Evolutionary conservation across 2,329 filamentous ascomycete species (phyloP), one percentile per base, ranked within the genome.

Genomic region (Colletotrichum lentis): DNA sequence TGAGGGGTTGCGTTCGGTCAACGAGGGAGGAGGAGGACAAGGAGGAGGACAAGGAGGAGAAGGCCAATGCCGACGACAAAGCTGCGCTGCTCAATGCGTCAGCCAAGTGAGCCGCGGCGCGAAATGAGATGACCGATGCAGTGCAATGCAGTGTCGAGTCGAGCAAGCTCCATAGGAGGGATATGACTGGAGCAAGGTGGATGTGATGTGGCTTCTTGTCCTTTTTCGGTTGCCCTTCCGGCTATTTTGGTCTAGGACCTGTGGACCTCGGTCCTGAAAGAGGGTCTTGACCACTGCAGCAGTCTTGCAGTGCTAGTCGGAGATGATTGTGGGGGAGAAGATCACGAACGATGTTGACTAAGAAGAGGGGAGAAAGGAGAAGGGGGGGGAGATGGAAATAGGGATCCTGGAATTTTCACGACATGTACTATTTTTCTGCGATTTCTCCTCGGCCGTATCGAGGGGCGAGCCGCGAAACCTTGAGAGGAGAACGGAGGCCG

Each of bases 261-360:
- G 31, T 35, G 31, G 31, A 11, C 10, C 31, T 57, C 54, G 54
- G 46, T 63, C 39, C 44, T 20, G 46, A 58, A 67, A 60, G 66
- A 69, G 66, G 62, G 62, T 66, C 66, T 61, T 61, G 43, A 22
- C 62, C 55, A 50, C 61, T 69, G 43, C 61, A 56, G 55, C 66
- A 61, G 55, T 55, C 8, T 35, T 35, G 31, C 31, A 35, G 31
- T 35, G 31, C 31, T 68, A 44, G 44, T 54, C 67, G 64, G 67
- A 69, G 67, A 69, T 69, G 63, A 69, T 69, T 69, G 66, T 62
- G 64, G 63, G 43, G 44, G 27, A 22, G 16, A 8, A n/a, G 31
- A n/a, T 18, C 27, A 39, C 20, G 53, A 47, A 41, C 27, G 52
- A 56, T 49, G 27, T 44, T 50, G 52, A 35, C 20, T 16, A 55